Conservation (phyloP, 176 grass and related monocot genomes). For the bread wheat (Triticum aestivum) region IWGSC_CS_RefSeq_v2.1 NC_057808.1:551943653-551944152, state of each 20-base stretch:
- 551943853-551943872: slow-evolving; percentile 2
- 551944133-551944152: slow-evolving; percentile 26
- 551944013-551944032: slow-evolving; percentile 87
- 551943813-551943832: neutral
- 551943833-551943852: neutral
- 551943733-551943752: slow-evolving; percentile 60
- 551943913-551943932: slow-evolving; percentile 15
- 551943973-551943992: slow-evolving; percentile 71
- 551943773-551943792: neutral
- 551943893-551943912: neutral
- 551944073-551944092: slow-evolving; percentile 84
- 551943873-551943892: neutral
- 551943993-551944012: slow-evolving; percentile 93
- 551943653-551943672: slow-evolving; percentile 81
- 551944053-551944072: slow-evolving; percentile 57
- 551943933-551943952: neutral
- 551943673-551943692: slow-evolving; percentile 52
- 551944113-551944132: slow-evolving; percentile 80
- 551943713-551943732: slow-evolving; percentile 90
- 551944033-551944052: slow-evolving; percentile 94
- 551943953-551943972: slow-evolving; percentile 2
- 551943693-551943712: slow-evolving; percentile 92
- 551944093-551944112: slow-evolving; percentile 73
- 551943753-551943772: slow-evolving; percentile 71
- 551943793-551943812: neutral